Base-by-base conservation (phyloP, 495 filamentous ascomycete species). In the Aspergillus ellipticus region DNA sequence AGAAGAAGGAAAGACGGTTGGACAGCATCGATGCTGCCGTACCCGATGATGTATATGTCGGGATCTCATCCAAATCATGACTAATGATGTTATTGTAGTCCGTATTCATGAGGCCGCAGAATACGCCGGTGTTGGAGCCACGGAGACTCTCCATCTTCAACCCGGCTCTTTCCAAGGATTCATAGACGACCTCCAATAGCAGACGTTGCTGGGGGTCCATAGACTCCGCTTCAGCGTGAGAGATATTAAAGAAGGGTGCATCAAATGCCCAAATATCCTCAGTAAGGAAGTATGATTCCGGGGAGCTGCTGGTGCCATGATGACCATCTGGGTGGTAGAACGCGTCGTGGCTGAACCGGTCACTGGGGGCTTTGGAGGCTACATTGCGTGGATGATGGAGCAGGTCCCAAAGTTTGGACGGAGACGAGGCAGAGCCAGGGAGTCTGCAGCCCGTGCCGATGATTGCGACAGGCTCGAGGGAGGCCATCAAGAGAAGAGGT, bases 151-250 rank as follows among this genome's bases (percentile, higher is more conserved):
- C 62, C 5, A 74, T 55, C 4, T 62, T 45, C 8, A 71, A 16
- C 0, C 28, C 42, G 19, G 17, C 41, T 10, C 16, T 22, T 42
- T 54, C 41, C 4, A 54, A 42, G 15, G 42, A 33, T n/a, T 54
- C 52, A 42, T 83, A 87, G 13, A 80, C 76, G 13, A 74, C 72
- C 61, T 87, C 84, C 15, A 88, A 66, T 13, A 83, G 68, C 33
- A 85, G 57, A 13, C 74, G 69, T 28, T 79, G 77, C 43, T 79
- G 76, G 5, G 76, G 76, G 28, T 79, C 76, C 28, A 79, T 64
- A 6, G 66, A 63, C 22, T 48, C 28, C 9, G 52, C 52, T 9
- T 48, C 41, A 6, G 15, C n/a, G 2, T 16, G 41, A 26, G 28
- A 47, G 28, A 54, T 39, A 19, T 48, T 24, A 28, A 45, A 54